Evolutionary conservation across 2,329 filamentous ascomycete species (phyloP).

Genomic region (Ceratocystis harringtonii): DNA sequence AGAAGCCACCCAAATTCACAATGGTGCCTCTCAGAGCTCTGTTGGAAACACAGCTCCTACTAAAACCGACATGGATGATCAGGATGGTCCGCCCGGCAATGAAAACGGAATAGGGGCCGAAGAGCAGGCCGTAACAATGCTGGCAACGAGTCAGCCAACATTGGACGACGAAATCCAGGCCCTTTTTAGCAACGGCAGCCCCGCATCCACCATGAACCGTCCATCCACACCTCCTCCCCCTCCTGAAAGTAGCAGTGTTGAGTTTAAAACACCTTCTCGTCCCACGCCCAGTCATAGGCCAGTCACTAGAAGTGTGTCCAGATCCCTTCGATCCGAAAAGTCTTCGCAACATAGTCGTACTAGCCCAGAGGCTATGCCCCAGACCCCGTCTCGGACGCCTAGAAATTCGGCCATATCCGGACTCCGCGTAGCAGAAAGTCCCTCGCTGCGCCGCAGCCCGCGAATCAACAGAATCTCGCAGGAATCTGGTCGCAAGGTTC

Average conservation of each 20-base stretch:
- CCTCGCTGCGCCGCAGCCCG: constrained; percentile 31
- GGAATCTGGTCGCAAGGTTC: constrained; percentile 1
- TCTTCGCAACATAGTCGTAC: constrained; percentile 31
- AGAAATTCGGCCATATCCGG: constrained; percentile 22
- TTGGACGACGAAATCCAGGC: constrained; percentile 35
- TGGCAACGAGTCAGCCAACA: neutral
- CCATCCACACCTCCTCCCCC: constrained; percentile 35
- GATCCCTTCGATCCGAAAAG: constrained; percentile 36
- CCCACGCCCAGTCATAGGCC: constrained; percentile 46
- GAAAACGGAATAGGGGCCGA: neutral
- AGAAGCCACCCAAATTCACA: neutral
- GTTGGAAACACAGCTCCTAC: neutral
- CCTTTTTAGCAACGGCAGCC: constrained; percentile 54
- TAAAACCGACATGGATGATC: neutral
- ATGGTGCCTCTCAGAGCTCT: too few species aligned
- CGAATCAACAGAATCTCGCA: constrained; percentile 20
- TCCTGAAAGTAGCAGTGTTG: constrained; percentile 29
- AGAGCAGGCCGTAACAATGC: neutral
- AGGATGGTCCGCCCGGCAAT: neutral
- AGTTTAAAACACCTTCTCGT: constrained; percentile 49
- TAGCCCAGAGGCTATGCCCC: constrained; percentile 26
- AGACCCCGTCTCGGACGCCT: constrained; percentile 35
- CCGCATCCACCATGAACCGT: constrained; percentile 24
- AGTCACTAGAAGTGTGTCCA: constrained; percentile 45
- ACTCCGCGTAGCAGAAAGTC: constrained; percentile 22